phyloP scores from a whole-genome alignment of 768 basidiomycete species.

The Cystobasidium tubakii region DNA sequence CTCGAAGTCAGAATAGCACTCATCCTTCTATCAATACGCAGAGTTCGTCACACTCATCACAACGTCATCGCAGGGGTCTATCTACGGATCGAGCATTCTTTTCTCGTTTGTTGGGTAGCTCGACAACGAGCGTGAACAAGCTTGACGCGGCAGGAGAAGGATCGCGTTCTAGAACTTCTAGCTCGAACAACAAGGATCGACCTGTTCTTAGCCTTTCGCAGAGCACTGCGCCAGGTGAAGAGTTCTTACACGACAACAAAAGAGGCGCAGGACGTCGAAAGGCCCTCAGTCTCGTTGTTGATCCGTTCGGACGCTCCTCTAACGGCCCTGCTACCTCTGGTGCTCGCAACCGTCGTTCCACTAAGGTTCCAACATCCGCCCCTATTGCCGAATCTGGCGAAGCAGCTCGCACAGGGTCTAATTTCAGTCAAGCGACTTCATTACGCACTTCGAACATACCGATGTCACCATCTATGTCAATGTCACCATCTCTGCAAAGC shows the following conservation, averaged over 20 bases:
- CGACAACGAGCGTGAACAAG: slow-evolving; percentile 26
- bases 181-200: background rate
- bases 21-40: slow-evolving; percentile 14
- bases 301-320: slow-evolving; percentile 59
- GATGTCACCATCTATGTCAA: slow-evolving; percentile 22
- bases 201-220: background rate
- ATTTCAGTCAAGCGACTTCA: background rate
- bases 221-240: background rate
- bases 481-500: slow-evolving; percentile 21
- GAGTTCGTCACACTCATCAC: slow-evolving; percentile 25
- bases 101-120: slow-evolving; percentile 41
- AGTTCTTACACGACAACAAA: slow-evolving; percentile 5
- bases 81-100: slow-evolving; percentile 44
- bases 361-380: slow-evolving; percentile 7
- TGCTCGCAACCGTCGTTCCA: slow-evolving; percentile 28
- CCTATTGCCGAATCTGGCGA: background rate
- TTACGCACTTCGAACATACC: slow-evolving; percentile 3
- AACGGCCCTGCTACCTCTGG: slow-evolving; percentile 8
- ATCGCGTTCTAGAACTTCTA: slow-evolving; percentile 19
- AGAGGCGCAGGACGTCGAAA: slow-evolving; percentile 53
- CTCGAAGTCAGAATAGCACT: background rate
- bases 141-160: slow-evolving; percentile 21
- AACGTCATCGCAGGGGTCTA: slow-evolving; percentile 35
- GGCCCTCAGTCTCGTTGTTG: slow-evolving; percentile 80
- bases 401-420: background rate